Base-by-base conservation (phyloP, 2,329 filamentous ascomycete species). In the Colletotrichum sp. region DNA sequence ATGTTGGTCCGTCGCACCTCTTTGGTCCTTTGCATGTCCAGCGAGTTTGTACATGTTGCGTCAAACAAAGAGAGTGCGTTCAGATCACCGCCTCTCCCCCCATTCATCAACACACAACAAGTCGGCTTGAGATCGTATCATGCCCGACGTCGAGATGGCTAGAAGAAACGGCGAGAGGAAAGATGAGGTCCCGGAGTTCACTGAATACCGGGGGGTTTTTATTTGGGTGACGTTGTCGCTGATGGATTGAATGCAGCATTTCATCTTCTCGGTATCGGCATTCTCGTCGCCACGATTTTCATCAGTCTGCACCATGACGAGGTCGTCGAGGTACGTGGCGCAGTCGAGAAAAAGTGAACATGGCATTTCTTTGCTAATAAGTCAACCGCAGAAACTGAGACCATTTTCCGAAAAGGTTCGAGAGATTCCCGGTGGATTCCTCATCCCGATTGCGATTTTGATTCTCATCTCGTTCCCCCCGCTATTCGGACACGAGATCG, bases 401-500 rank as follows among this genome's bases (percentile, higher is more conserved):
- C 85, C 85, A 0, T 82, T 84, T 56, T 82, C 84, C 8, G 80
- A 83, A 66, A 83, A 84, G 70, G 83, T 86, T 15, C 81, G 84
- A 36, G 81, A 84, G 18, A 77, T 85, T 3, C 83, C 84, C 3
- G 84, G 81, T 15, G 85, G 85, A 8, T 86, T 83, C 79, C 56
- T 87, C 8, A 86, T 86, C 58, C 85, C 85, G 8, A 83, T 87
- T 52, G 80, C 79, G 32, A 82, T 87, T 25, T 78, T 87, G 32
- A 80, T 87, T 62, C 58, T 83, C 43, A 84, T 87, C 48, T 86
- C 85, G 5, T 86, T 87, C 68, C 85, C 85, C 6, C 85, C 85
- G 2, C 79, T 87, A 15, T 86, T 87, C 68, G 85, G 85, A 18
- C 85, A 87, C 73, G 85, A 87, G 72, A 79, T 87, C 55, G 78